phyloP scores from a whole-genome alignment of 805 yeast species.

The Saccharomycopsis lassenensis region DNA sequence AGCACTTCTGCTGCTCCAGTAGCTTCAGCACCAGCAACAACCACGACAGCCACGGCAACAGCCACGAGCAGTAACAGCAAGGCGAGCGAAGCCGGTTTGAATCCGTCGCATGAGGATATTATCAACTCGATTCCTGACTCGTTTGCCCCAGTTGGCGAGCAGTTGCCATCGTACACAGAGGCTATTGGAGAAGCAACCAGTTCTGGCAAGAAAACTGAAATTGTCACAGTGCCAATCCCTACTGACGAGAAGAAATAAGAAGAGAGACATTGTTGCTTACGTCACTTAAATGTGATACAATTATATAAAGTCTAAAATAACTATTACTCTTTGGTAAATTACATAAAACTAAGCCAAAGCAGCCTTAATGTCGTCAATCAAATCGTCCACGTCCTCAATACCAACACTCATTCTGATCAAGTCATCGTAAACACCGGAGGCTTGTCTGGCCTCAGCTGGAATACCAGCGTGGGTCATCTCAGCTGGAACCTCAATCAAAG shows the following conservation, averaged over 20 bases:
- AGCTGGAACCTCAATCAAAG: conserved; percentile 79
- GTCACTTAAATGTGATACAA: no score
- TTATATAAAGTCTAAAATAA: not conserved
- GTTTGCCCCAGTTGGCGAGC: not conserved
- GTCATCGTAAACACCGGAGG: conserved; percentile 72
- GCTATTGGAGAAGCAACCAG: not conserved
- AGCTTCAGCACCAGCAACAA: not conserved
- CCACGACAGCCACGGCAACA: not conserved
- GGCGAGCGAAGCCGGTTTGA: not conserved
- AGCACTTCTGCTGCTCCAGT: conserved; percentile 1
- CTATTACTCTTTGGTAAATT: not conserved
- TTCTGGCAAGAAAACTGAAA: not conserved
- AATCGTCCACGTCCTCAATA: conserved; percentile 73
- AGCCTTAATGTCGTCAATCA: conserved; percentile 57
- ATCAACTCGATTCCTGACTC: not conserved
- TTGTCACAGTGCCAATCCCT: not conserved
- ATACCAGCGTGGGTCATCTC: conserved; percentile 90
- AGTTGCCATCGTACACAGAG: conserved; percentile 2
- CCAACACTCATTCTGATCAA: conserved; percentile 78
- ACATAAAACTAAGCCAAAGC: conserved; percentile 34
- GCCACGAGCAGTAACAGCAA: not conserved
- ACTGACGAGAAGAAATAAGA: not conserved
- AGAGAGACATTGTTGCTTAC: no score
- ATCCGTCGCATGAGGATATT: no score
- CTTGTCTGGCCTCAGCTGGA: conserved; percentile 66